Conservation (phyloP, 371 early-diverging fungal genomes). For the Haplosporangium sp. region DNA sequence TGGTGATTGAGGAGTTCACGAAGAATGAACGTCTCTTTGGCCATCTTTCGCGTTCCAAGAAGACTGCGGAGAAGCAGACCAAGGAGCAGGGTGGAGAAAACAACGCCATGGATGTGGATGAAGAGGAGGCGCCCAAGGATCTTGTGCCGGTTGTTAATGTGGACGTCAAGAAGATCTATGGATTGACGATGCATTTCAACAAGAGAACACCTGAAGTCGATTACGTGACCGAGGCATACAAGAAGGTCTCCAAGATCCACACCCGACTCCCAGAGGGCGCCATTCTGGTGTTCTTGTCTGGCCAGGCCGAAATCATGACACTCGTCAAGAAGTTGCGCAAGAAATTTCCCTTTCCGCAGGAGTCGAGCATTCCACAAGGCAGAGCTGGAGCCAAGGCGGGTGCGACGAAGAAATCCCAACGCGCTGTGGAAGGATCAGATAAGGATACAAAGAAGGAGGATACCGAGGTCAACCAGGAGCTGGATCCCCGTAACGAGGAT, state of each 20-base stretch:
- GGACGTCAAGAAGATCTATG: slow-evolving; percentile 84
- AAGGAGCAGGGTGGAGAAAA: slow-evolving; percentile 7
- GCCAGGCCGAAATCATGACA: slow-evolving; percentile 90
- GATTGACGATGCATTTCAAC: slow-evolving; percentile 90
- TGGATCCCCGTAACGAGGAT: slow-evolving; percentile 59
- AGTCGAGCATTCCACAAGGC: slow-evolving; percentile 7
- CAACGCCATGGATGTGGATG: slow-evolving; percentile 6
- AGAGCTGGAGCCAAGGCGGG: slow-evolving; percentile 21
- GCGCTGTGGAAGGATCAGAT: slow-evolving; percentile 40
- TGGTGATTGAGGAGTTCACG: slow-evolving; percentile 94
- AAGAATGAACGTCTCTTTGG: slow-evolving; percentile 82
- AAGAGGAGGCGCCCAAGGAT: slow-evolving; percentile 36
- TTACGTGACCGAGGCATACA: slow-evolving; percentile 83
- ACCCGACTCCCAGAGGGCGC: slow-evolving; percentile 90
- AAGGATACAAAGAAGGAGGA: slow-evolving; percentile 56
- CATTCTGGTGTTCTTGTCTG: slow-evolving; percentile 92
- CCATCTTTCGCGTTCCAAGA: slow-evolving; percentile 13
- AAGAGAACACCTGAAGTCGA: slow-evolving; percentile 74
- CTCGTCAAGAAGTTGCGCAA: slow-evolving; percentile 78
- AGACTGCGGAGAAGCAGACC: slow-evolving; percentile 3
- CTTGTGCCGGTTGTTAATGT: slow-evolving; percentile 82
- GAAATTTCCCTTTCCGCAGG: slow-evolving; percentile 69
- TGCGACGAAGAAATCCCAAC: slow-evolving; percentile 7
- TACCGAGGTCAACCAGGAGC: slow-evolving; percentile 27
- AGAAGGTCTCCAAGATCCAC: slow-evolving; percentile 95